phyloP scores from a whole-genome alignment of 2,329 filamentous ascomycete species.

The Exophiala dermatitidis region DNA sequence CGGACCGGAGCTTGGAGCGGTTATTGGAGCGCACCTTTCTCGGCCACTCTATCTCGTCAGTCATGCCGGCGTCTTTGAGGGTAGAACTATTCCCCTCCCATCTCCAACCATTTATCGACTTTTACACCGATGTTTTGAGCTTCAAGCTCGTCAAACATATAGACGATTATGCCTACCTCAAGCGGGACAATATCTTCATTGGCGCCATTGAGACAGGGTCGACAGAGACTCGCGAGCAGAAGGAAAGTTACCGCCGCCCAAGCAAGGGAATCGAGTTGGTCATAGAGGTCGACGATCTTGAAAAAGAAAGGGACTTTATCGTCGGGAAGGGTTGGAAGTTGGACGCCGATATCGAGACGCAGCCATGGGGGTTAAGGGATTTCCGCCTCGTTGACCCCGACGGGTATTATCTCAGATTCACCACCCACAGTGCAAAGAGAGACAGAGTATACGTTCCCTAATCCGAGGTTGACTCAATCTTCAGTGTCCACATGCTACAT shows the following conservation, averaged over 20 bases:
- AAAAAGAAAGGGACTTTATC: conserved; percentile 14
- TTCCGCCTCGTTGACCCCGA: conserved; percentile 20
- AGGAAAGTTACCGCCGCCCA: conserved; percentile 10
- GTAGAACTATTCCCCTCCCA: conserved; percentile 20
- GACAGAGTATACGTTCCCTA: background rate
- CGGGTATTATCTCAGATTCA: conserved; percentile 16
- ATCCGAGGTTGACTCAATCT: background rate
- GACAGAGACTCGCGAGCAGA: conserved; percentile 9
- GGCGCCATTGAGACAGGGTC: conserved; percentile 13
- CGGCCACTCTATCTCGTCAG: background rate
- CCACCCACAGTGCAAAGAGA: conserved; percentile 8
- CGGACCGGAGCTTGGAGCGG: too few relatives aligned
- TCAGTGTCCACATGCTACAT: background rate
- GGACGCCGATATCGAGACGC: conserved; percentile 13
- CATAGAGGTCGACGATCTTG: conserved; percentile 20
- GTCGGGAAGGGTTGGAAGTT: conserved; percentile 11
- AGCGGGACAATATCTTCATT: conserved; percentile 17
- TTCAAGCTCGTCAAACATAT: conserved; percentile 17
- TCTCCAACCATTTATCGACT: conserved; percentile 12
- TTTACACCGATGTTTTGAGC: conserved; percentile 17
- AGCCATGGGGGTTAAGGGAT: conserved; percentile 19
- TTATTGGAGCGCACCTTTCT: too few relatives aligned
- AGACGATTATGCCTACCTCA: conserved; percentile 17
- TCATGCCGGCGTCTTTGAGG: conserved; percentile 20
- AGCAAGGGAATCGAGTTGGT: conserved; percentile 19